phyloP scores from a whole-genome alignment of 768 basidiomycete genomes.

The Agaricus sinodeliciosus region DNA sequence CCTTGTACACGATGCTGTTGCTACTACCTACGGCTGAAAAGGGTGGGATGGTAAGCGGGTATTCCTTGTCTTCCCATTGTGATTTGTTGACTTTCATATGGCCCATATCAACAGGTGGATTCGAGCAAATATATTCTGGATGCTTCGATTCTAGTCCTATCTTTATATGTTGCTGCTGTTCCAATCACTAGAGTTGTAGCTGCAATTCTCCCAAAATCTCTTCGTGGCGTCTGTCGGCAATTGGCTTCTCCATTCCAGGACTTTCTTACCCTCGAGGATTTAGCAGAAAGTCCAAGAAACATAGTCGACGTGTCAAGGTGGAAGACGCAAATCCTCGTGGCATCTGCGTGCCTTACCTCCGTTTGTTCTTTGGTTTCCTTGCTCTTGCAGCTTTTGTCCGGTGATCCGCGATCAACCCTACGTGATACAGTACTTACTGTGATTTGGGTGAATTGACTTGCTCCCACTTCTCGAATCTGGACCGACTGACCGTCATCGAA shows the following conservation, averaged over 20 bases:
- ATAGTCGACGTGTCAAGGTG: slow-evolving; percentile 14
- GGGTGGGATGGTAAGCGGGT: slow-evolving; percentile 5
- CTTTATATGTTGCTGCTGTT: slow-evolving; percentile 4
- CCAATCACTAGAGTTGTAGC: slow-evolving; percentile 1
- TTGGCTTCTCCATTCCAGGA: slow-evolving; percentile 37
- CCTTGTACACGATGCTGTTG: not conserved
- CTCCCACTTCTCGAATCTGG: slow-evolving; percentile 2
- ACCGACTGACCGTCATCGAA: slow-evolving; percentile 17
- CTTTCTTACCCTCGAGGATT: slow-evolving; percentile 46
- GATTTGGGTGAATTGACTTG: slow-evolving; percentile 41
- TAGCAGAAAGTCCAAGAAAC: slow-evolving; percentile 30
- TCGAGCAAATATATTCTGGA: slow-evolving; percentile 4
- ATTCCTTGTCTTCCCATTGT: not conserved
- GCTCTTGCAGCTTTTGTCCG: slow-evolving; percentile 25
- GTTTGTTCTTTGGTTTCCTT: slow-evolving; percentile 38
- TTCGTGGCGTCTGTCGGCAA: not conserved
- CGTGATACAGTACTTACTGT: slow-evolving; percentile 28
- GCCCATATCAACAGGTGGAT: not conserved
- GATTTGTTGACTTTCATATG: not conserved
- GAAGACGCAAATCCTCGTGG: slow-evolving; percentile 28
- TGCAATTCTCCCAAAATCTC: not conserved
- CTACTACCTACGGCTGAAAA: not conserved
- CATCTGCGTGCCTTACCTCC: slow-evolving; percentile 31
- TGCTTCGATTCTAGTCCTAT: not conserved
- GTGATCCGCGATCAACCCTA: slow-evolving; percentile 16